Conservation (phyloP, 768 basidiomycete species). For the Sutorius australiensis region DNA sequence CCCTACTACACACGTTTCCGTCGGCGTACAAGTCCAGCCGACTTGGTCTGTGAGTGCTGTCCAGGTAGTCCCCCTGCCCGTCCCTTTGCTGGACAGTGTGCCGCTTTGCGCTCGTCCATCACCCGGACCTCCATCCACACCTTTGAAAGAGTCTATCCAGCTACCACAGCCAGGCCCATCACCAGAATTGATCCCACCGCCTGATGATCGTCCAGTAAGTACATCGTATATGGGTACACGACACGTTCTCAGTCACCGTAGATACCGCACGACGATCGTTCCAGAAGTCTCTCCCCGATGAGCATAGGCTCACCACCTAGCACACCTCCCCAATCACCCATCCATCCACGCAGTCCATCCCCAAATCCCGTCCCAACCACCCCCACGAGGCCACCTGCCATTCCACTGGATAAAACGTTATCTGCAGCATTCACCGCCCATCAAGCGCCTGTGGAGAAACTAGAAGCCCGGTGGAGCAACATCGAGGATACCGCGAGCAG, state of each 20-base stretch:
- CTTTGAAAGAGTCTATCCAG: slow-evolving; percentile 10
- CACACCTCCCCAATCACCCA: slow-evolving; percentile 32
- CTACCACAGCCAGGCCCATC: slow-evolving; percentile 1
- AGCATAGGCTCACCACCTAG: slow-evolving; percentile 51
- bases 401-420: slow-evolving; percentile 5
- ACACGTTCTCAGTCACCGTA: slow-evolving; percentile 26
- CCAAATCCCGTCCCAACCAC: slow-evolving; percentile 3
- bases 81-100: slow-evolving; percentile 12
- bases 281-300: slow-evolving; percentile 58
- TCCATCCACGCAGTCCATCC: slow-evolving; percentile 1
- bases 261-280: slow-evolving; percentile 30
- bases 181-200: slow-evolving; percentile 13
- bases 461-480: slow-evolving; percentile 12
- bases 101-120: slow-evolving; percentile 3
- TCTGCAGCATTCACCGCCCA: slow-evolving; percentile 14
- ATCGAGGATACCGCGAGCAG: slow-evolving; percentile 29
- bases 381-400: slow-evolving; percentile 3
- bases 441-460: slow-evolving; percentile 19
- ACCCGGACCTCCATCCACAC: slow-evolving; percentile 7
- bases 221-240: not conserved
- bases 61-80: slow-evolving; percentile 31
- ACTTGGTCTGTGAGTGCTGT: slow-evolving; percentile 35
- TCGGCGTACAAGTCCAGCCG: slow-evolving; percentile 45
- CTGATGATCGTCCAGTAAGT: slow-evolving; percentile 24
- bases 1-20: slow-evolving; percentile 33